phyloP scores from a whole-genome alignment of 2,329 filamentous ascomycete genomes.

The Myriosclerotinia scirpicola region DNA sequence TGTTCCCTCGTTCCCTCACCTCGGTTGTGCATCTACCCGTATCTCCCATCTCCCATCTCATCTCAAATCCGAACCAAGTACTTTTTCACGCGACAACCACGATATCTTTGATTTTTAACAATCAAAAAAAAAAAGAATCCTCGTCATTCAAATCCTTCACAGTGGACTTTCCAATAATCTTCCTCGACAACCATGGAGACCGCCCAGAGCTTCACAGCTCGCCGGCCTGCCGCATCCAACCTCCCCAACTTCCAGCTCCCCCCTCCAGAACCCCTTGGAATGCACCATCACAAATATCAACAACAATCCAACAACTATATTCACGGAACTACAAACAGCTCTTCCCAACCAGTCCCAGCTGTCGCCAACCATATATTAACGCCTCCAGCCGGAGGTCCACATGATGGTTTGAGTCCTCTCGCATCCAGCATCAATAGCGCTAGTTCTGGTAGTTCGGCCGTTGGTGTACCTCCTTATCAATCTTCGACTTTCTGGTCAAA shows the following conservation, averaged over 20 bases:
- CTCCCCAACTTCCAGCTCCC: slow-evolving; percentile 70
- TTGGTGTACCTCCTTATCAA: slow-evolving; percentile 55
- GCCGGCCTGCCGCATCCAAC: slow-evolving; percentile 67
- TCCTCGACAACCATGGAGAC: slow-evolving; percentile 50
- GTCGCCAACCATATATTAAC: slow-evolving; percentile 46
- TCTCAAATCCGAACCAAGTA: neutral
- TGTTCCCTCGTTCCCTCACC: slow-evolving; percentile 12
- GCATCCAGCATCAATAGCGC: slow-evolving; percentile 61
- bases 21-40: slow-evolving; percentile 15
- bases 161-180: slow-evolving; percentile 36
- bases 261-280: slow-evolving; percentile 55
- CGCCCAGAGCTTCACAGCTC: slow-evolving; percentile 66
- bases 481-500: slow-evolving; percentile 62
- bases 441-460: slow-evolving; percentile 58
- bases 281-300: slow-evolving; percentile 45
- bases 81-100: slow-evolving; percentile 7
- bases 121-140: neutral
- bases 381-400: slow-evolving; percentile 49
- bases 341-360: slow-evolving; percentile 42
- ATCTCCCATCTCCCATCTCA: too few relatives aligned
- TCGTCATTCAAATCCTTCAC: slow-evolving; percentile 23
- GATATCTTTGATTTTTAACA: neutral
- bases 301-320: slow-evolving; percentile 43
- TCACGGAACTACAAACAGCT: slow-evolving; percentile 51
- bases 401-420: slow-evolving; percentile 61